These are phyloP conservation scores for Rhododendron kiyosumense DNA, from an alignment of 148 eudicot species.

Conservation along the genomic window DNA sequence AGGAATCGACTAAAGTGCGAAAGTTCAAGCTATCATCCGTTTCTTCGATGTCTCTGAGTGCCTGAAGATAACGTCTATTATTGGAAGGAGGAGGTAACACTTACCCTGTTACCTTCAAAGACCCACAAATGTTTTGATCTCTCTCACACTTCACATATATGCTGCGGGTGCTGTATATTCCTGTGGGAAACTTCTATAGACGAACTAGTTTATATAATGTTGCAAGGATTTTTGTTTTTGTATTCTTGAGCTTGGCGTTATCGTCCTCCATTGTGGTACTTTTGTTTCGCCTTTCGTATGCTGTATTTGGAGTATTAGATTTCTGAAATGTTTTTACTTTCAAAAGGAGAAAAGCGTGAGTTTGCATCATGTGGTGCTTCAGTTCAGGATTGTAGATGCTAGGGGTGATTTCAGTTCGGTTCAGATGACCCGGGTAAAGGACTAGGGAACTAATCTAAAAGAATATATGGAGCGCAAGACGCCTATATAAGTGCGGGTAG, in stretches of 20 bases:
- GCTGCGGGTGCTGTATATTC: neutral
- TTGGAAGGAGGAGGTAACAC: neutral
- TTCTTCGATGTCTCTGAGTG: slow-evolving; percentile 67
- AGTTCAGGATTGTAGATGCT: no score
- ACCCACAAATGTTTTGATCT: neutral
- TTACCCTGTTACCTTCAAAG: neutral
- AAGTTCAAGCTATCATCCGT: slow-evolving; percentile 80
- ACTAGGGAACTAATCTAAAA: no score
- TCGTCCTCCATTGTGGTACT: no score
- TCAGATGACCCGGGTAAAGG: no score
- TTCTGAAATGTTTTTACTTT: no score
- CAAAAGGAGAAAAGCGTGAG: no score
- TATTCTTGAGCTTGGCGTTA: neutral
- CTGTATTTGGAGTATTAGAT: no score
- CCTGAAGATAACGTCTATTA: slow-evolving; percentile 31
- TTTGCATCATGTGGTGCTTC: no score
- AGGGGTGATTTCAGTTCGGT: no score
- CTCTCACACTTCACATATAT: neutral
- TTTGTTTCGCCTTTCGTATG: no score
- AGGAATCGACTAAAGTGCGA: slow-evolving; percentile 46
- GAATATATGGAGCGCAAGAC: no score
- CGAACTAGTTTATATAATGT: neutral
- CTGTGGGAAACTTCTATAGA: neutral
- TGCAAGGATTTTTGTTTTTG: neutral
- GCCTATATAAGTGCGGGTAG: no score